Evolutionary conservation across 163 green algal genomes (phyloP).

Genomic region (Scenedesmus sp.): DNA sequence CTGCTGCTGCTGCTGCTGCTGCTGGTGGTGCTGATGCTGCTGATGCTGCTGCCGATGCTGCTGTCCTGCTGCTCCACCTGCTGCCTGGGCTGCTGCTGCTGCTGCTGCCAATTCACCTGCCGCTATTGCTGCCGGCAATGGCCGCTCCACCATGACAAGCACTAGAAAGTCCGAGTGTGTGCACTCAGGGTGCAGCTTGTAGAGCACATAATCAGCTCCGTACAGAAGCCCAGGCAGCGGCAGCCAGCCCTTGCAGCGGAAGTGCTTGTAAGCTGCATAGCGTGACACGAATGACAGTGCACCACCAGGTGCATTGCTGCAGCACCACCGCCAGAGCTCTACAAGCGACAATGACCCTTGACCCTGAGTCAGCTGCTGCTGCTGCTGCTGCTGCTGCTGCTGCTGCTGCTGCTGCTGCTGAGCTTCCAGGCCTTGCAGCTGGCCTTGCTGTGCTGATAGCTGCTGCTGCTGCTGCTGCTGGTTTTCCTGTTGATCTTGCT

Average conservation of each 20-base stretch:
- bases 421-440: not conserved
- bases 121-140: not conserved
- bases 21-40: not conserved
- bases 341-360: not conserved
- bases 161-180: slow-evolving; percentile 67
- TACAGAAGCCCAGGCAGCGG: slow-evolving; percentile 70
- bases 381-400: slow-evolving; percentile 13
- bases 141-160: slow-evolving; percentile 38
- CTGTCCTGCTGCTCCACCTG: not conserved
- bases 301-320: not conserved
- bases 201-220: slow-evolving; percentile 70
- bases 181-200: slow-evolving; percentile 65
- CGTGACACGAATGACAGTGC: slow-evolving; percentile 55
- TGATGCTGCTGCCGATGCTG: slow-evolving; percentile 2
- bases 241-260: slow-evolving; percentile 74
- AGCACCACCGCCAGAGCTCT: slow-evolving; percentile 55
- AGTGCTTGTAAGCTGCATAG: slow-evolving; percentile 71
- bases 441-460: not conserved
- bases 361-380: not conserved
- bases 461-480: slow-evolving; percentile 36
- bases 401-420: slow-evolving; percentile 10
- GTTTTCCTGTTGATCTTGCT: not conserved
- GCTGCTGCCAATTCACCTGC: no score
- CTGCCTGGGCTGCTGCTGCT: not conserved
- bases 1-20: slow-evolving; percentile 34